Evolutionary conservation across 2,329 filamentous ascomycete species (phyloP), one percentile per base, ranked within the genome.

Genomic region (Blumeria graminis): DNA sequence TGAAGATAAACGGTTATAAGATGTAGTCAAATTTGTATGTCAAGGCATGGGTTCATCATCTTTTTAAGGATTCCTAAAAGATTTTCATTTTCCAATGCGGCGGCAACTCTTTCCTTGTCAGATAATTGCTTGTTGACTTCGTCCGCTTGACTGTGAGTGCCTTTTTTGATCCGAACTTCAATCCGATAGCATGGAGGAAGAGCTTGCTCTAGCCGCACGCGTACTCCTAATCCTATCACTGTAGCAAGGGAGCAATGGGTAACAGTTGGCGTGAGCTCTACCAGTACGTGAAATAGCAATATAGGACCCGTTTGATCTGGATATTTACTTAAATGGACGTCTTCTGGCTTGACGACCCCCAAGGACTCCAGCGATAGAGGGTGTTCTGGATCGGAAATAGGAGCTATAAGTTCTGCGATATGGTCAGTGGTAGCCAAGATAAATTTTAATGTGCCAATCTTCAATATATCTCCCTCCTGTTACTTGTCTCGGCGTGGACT

Each of bases 231-330:
- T 0, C 92, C 92, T 64, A 98, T 94, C 58, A 98, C 88, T 0
- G 92, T 98, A 35, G 92, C 92, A 43, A 98, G 77, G 55, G 86
- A 94, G 72, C 92, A 98, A 70, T 96, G 92, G 14, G 90, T 93
- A 65, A 96, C 92, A 32, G 92, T 98, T 9, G 92, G 92, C 10
- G 92, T 98, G 62, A 98, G 83, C 64, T 94, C 79, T 46, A 98
- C 87, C 3, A 82, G 76, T 38, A 96, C 87, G 41, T 74, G 82
- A 70, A 73, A 88, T 71, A 76, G 77, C 66, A 65, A 80, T 71
- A 73, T 70, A 14, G 72, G 69, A 56, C 72, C 70, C 33, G 71
- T 76, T 38, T 72, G 72, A 59, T 72, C 71, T 38, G 76, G 76
- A n/a, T 82, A 75, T 6, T 83, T 76, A 48, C 73, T 74, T 62